These are phyloP conservation scores for Suillus weaverae DNA, from an alignment of 768 basidiomycete genomes.

Conservation along the genomic window DNA sequence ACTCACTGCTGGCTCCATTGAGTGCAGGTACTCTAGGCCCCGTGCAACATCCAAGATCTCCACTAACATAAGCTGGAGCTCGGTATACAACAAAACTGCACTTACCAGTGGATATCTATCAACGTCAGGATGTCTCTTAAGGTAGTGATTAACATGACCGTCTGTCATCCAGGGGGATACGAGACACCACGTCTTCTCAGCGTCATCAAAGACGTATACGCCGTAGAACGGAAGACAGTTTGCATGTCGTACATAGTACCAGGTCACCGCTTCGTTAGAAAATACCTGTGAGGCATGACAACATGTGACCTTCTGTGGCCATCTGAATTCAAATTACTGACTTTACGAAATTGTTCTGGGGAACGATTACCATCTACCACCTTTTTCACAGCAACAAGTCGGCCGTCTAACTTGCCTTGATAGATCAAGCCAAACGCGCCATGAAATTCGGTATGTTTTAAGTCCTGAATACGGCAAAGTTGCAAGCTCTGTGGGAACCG, in stretches of 20 bases:
- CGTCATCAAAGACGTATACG: conserved; percentile 19
- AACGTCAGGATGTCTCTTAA: conserved; percentile 23
- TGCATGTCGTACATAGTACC: conserved; percentile 34
- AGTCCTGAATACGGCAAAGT: conserved; percentile 11
- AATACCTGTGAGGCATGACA: conserved; percentile 17
- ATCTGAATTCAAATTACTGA: conserved; percentile 5
- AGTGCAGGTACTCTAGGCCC: conserved; percentile 47
- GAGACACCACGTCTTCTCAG: conserved; percentile 21
- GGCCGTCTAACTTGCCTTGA: conserved; percentile 18
- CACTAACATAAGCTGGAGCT: not conserved
- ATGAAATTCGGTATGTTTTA: conserved; percentile 12
- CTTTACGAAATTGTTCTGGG: conserved; percentile 17
- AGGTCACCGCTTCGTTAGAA: conserved; percentile 34
- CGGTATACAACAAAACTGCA: not conserved
- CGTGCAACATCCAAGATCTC: conserved; percentile 45
- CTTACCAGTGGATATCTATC: conserved; percentile 35
- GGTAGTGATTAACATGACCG: conserved; percentile 32
- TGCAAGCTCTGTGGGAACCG: conserved; percentile 18
- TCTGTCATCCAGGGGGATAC: conserved; percentile 43
- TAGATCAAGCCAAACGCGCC: conserved; percentile 26
- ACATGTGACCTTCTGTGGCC: not conserved
- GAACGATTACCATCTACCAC: not conserved
- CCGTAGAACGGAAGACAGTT: conserved; percentile 40
- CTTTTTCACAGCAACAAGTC: conserved; percentile 32
- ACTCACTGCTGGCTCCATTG: conserved; percentile 36